A percentile compares a stretch with the other conserved stretches of the same genome.
phyloP scores from a whole-genome alignment of 2,329 filamentous ascomycete species.

The Colletotrichum scovillei region DNA sequence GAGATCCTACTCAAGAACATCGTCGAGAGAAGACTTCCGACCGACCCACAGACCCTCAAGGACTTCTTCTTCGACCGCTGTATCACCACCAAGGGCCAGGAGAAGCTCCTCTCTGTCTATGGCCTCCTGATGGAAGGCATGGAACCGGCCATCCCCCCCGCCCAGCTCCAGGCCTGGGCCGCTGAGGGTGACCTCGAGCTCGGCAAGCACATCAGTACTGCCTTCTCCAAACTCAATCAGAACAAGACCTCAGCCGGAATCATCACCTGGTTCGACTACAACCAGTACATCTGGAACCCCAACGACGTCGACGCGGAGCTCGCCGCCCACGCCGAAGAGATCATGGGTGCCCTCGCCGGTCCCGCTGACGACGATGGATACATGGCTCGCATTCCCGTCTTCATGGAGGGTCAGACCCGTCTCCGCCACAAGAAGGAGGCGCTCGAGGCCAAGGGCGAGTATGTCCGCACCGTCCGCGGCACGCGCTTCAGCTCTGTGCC shows the following conservation, averaged over 20 bases:
- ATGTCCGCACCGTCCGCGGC: not conserved
- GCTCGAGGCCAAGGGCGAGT: not conserved
- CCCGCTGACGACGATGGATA: not conserved
- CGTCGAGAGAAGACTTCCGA: not conserved
- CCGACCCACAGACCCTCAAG: not conserved
- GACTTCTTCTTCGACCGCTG: slow-evolving; percentile 18
- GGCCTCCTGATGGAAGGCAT: not conserved
- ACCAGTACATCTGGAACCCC: slow-evolving; percentile 19
- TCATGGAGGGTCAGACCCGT: not conserved
- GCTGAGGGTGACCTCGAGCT: not conserved
- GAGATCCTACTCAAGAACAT: not conserved
- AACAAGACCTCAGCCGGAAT: too few species aligned
- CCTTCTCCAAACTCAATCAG: too few species aligned
- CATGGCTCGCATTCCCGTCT: not conserved
- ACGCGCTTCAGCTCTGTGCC: not conserved
- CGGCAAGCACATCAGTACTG: not conserved
- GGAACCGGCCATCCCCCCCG: not conserved
- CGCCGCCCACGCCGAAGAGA: not conserved
- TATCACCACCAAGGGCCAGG: not conserved
- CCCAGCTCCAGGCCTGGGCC: not conserved
- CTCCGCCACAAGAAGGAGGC: not conserved
- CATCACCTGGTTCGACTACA: not conserved
- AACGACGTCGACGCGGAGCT: not conserved
- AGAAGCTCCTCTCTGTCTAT: not conserved
- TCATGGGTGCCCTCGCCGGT: not conserved